phyloP scores from a whole-genome alignment of 2,329 filamentous ascomycete genomes.

The Cladosporium sp. region DNA sequence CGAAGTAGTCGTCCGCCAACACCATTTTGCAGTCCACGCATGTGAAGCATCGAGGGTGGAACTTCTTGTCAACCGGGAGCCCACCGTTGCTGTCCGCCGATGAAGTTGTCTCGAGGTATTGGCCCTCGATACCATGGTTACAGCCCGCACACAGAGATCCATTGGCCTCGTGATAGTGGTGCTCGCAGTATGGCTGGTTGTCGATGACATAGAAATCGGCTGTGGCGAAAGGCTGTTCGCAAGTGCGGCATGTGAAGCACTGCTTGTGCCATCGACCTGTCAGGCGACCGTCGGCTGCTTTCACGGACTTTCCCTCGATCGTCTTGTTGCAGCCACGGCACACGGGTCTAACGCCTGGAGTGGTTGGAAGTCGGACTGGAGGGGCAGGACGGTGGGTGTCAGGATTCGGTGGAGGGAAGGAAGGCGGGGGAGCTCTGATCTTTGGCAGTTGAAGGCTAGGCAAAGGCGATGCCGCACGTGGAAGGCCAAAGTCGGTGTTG shows the following conservation, averaged over 20 bases:
- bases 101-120: constrained; percentile 74
- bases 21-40: constrained; percentile 75
- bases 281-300: constrained; percentile 86
- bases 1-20: constrained; percentile 84
- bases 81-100: constrained; percentile 9
- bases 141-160: constrained; percentile 81
- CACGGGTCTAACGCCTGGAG: constrained; percentile 57
- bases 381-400: constrained; percentile 2
- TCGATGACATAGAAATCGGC: constrained; percentile 89
- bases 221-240: constrained; percentile 76
- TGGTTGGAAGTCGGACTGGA: constrained; percentile 9
- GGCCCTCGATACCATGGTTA: constrained; percentile 83
- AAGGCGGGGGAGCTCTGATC: constrained; percentile 18
- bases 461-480: constrained; percentile 19
- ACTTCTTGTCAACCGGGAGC: constrained; percentile 60
- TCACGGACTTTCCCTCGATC: constrained; percentile 89
- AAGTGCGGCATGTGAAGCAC: constrained; percentile 90
- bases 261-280: constrained; percentile 93
- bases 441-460: constrained; percentile 17
- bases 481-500: constrained; percentile 21
- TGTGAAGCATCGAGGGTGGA: constrained; percentile 82
- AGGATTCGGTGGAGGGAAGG: constrained; percentile 9
- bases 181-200: constrained; percentile 85
- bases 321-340: constrained; percentile 79
- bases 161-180: constrained; percentile 90